These are phyloP conservation scores for Evernia prunastri DNA, from an alignment of 495 filamentous ascomycete genomes.

Conservation along the genomic window DNA sequence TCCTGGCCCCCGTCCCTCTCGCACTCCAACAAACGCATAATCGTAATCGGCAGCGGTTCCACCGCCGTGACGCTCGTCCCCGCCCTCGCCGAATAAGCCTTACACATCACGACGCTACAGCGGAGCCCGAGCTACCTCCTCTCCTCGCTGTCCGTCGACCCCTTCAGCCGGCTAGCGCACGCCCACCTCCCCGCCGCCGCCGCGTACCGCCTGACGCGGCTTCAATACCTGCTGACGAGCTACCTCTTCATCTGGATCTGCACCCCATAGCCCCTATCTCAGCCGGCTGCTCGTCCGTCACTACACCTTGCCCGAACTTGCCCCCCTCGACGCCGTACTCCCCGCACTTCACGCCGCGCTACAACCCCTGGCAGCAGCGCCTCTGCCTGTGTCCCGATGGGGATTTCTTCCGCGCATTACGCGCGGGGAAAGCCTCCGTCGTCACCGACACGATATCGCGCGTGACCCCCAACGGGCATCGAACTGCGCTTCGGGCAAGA, in stretches of 20 bases:
- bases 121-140: constrained; percentile 11
- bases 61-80: constrained; percentile 12
- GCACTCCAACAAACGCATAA: constrained; percentile 5
- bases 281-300: no score
- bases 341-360: constrained; percentile 11
- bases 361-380: constrained; percentile 16
- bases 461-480: constrained; percentile 2
- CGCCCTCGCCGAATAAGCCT: constrained; percentile 8
- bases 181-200: not conserved
- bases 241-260: constrained; percentile 9
- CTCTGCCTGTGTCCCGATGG: constrained; percentile 13
- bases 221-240: not conserved
- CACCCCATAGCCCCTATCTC: not conserved
- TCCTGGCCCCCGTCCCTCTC: constrained; percentile 13
- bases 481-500: constrained; percentile 3
- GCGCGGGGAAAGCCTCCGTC: constrained; percentile 15
- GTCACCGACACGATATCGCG: constrained; percentile 8
- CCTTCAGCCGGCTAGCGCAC: not conserved
- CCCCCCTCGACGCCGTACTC: not conserved
- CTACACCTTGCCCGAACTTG: no score
- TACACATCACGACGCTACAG: constrained; percentile 15
- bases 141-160: constrained; percentile 1
- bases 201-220: constrained; percentile 1
- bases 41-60: constrained; percentile 16
- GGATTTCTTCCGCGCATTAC: constrained; percentile 10